Evolutionary conservation across 345 rosid species (phyloP), one percentile per base, ranked within the genome.

Genomic region (Salix brachista): DNA sequence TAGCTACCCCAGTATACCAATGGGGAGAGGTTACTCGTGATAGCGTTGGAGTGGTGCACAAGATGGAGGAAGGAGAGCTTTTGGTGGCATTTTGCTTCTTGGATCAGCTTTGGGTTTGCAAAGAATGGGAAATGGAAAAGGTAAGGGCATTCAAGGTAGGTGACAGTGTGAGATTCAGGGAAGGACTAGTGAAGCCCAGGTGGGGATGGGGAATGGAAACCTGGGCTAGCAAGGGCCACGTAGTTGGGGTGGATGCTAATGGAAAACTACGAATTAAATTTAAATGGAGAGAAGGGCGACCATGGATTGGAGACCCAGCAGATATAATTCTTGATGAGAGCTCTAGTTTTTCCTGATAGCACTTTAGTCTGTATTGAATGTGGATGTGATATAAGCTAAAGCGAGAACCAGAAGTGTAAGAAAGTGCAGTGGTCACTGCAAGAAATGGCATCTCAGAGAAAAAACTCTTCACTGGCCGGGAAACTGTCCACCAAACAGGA

Each of bases 161-260:
- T 9, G 98, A 96, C 84, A 86, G 80, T 79, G 97, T 93, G 73
- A 88, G 87, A 82, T 93, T 93, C 32, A 85, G 87, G 83, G 94
- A 88, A 56, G 92, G 92, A 67, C 78, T 96, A 80, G 90, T 86
- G 61, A 79, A 90, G 50, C 99, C 99, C 19, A 85, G 98, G 71
- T 93, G 97, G 99, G 99, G 92, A 21, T 96, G 98, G 99, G 98
- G 99, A 83, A 93, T 96, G 99, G 99, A 96, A 88, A 96, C 99
- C 4, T 91, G 89, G 78, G 88, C 94, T 34, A 96, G 99, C 84
- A 92, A 88, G 84, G 99, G 99, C 4, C 84, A 83, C 72, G 93
- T 91, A 32, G 95, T 93, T 72, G 98, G 98, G 36, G 99, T 96
- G 13, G 97, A 96, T 82, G 98, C 98, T 23, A 96, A 91, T 68